A percentile compares a stretch with the other conserved stretches of the same genome.
phyloP scores from a whole-genome alignment of 2,329 filamentous ascomycete species.

The Aspergillus aculeatus region DNA sequence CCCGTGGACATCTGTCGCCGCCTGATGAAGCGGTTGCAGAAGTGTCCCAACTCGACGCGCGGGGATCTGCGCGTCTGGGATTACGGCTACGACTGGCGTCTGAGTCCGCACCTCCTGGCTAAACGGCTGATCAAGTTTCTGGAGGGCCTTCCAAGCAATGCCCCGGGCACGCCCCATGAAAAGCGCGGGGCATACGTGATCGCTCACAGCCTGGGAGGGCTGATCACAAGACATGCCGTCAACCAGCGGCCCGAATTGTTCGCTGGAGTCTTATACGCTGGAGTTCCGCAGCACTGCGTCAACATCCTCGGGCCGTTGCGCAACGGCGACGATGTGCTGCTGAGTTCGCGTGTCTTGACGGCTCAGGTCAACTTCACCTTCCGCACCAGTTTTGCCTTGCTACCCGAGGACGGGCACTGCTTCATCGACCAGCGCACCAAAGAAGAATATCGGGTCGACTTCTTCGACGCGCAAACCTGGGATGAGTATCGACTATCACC shows the following conservation, averaged over 20 bases:
- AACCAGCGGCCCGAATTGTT: constrained; percentile 84
- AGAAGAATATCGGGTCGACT: constrained; percentile 78
- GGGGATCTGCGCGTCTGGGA: constrained; percentile 79
- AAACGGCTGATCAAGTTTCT: constrained; percentile 71
- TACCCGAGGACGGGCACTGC: constrained; percentile 83
- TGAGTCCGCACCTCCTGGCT: constrained; percentile 76
- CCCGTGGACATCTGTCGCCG: constrained; percentile 85
- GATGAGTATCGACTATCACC: constrained; percentile 74
- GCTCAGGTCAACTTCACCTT: constrained; percentile 93
- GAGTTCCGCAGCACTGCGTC: constrained; percentile 79
- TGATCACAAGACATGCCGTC: constrained; percentile 84
- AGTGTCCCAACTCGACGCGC: constrained; percentile 68
- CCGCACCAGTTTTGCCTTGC: constrained; percentile 77
- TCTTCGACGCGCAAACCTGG: constrained; percentile 79
- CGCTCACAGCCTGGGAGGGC: constrained; percentile 79
- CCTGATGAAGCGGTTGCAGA: constrained; percentile 73
- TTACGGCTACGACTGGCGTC: constrained; percentile 92
- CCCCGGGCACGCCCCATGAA: constrained; percentile 51
- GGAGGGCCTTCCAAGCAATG: constrained; percentile 72
- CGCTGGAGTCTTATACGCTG: constrained; percentile 80
- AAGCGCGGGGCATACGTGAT: constrained; percentile 74
- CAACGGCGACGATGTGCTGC: constrained; percentile 86
- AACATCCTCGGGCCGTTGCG: constrained; percentile 88
- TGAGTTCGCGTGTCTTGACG: constrained; percentile 85
- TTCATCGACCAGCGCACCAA: constrained; percentile 81